Evolutionary conservation across 2,329 filamentous ascomycete genomes (phyloP).

Genomic region (Diaporthe eres): DNA sequence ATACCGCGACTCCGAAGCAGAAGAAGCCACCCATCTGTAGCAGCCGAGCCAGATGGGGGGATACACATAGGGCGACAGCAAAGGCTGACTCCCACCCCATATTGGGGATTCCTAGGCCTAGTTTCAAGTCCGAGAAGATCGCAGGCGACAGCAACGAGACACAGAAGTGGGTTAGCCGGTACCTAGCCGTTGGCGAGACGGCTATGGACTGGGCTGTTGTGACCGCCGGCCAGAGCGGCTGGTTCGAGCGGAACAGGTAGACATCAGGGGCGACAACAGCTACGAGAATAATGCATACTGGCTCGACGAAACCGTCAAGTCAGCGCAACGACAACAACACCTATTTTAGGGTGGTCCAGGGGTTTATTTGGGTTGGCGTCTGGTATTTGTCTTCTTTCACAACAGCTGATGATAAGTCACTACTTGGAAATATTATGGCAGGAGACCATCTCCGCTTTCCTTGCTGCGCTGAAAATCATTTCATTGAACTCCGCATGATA

Average conservation of each 20-base stretch:
- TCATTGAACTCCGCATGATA: not conserved
- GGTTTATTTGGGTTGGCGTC: slow-evolving; percentile 18
- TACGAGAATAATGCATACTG: not conserved
- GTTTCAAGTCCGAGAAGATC: slow-evolving; percentile 89
- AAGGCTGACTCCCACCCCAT: slow-evolving; percentile 60
- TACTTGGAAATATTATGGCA: slow-evolving; percentile 1
- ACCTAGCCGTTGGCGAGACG: slow-evolving; percentile 95
- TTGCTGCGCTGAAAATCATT: not conserved
- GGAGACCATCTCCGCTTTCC: slow-evolving; percentile 14
- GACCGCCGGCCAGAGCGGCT: slow-evolving; percentile 87
- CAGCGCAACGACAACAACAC: not conserved
- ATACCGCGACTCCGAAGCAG: slow-evolving; percentile 3
- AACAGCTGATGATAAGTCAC: not conserved
- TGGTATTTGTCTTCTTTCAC: not conserved
- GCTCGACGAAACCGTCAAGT: not conserved
- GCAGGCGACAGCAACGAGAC: slow-evolving; percentile 83
- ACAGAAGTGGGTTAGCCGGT: slow-evolving; percentile 91
- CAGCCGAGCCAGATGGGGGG: not conserved
- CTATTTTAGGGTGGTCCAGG: not conserved
- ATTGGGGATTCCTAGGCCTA: slow-evolving; percentile 70
- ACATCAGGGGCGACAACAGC: not conserved
- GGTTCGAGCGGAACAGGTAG: slow-evolving; percentile 90
- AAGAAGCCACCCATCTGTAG: not conserved
- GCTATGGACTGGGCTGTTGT: slow-evolving; percentile 98
- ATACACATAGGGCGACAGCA: not conserved